Conservation (phyloP, 495 filamentous ascomycete genomes). For the Hyaloscypha variabilis region DNA sequence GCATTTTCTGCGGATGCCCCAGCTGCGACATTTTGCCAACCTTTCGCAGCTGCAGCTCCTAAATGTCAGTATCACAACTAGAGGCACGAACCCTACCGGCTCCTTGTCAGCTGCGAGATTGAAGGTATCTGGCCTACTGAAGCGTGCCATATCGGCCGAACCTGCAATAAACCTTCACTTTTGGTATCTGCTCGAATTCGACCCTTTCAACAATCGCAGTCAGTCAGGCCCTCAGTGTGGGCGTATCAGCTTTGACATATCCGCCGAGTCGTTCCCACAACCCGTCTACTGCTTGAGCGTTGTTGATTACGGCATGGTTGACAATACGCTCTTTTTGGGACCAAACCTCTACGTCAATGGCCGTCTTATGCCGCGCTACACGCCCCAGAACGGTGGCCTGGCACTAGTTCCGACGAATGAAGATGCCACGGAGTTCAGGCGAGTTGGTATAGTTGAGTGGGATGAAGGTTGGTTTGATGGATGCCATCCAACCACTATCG, state of each 20-base stretch:
- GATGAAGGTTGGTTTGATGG: conserved; percentile 10
- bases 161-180: background rate
- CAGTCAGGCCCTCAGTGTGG: conserved; percentile 1
- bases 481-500: conserved; percentile 1
- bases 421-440: background rate
- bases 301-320: conserved; percentile 10
- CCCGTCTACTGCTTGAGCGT: conserved; percentile 4
- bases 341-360: background rate
- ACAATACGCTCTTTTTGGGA: background rate
- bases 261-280: conserved; percentile 4
- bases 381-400: conserved; percentile 5
- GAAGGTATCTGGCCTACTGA: background rate
- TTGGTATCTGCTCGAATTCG: background rate
- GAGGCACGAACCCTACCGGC: background rate
- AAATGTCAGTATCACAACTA: background rate
- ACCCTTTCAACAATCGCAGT: background rate
- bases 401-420: conserved; percentile 9
- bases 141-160: conserved; percentile 1
- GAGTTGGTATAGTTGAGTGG: conserved; percentile 8
- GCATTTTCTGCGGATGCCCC: background rate
- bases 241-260: conserved; percentile 4
- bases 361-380: background rate
- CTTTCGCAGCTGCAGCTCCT: conserved; percentile 1
- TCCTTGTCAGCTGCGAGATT: conserved; percentile 2
- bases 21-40: conserved; percentile 2